Conservation (phyloP, 2,329 filamentous ascomycete genomes). For the Sarocladium oryzae region DNA sequence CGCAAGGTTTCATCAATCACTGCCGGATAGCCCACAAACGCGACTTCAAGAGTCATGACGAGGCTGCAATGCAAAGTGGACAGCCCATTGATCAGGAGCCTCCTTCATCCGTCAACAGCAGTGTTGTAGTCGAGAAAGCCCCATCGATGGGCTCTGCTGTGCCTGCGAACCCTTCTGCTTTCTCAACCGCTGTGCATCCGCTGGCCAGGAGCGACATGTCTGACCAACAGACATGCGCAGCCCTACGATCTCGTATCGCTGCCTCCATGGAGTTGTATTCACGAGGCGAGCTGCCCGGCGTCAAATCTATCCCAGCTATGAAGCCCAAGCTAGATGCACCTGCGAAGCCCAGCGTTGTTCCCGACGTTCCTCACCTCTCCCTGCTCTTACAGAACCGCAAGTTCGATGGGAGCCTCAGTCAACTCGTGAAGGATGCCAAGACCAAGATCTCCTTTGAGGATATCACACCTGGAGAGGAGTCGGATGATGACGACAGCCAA, state of each 20-base stretch:
- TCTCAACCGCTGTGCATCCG: conserved; percentile 23
- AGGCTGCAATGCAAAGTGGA: conserved; percentile 82
- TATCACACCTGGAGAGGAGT: conserved; percentile 47
- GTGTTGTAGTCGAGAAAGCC: conserved; percentile 17
- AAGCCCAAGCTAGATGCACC: conserved; percentile 1
- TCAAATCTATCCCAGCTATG: conserved; percentile 36
- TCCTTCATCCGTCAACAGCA: conserved; percentile 15
- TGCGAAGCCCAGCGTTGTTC: conserved; percentile 32
- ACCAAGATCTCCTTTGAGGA: conserved; percentile 45
- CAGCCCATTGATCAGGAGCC: conserved; percentile 59
- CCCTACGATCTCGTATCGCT: conserved; percentile 46
- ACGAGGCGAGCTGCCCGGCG: conserved; percentile 44
- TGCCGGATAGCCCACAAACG: conserved; percentile 92
- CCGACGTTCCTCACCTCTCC: conserved; percentile 61
- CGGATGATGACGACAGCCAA: conserved; percentile 28
- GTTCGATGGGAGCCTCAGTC: conserved; percentile 52
- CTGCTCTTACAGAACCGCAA: conserved; percentile 56
- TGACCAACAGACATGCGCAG: conserved; percentile 44
- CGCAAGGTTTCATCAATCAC: conserved; percentile 98
- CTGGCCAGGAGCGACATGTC: conserved; percentile 38
- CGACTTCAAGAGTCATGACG: conserved; percentile 93
- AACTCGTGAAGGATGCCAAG: conserved; percentile 54
- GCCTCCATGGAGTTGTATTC: conserved; percentile 46
- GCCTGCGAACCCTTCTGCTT: not conserved
- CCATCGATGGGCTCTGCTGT: not conserved